A percentile compares a stretch with the other conserved stretches of the same genome.
Conservation (phyloP, 345 rosid species). For the Angophora floribunda region DNA sequence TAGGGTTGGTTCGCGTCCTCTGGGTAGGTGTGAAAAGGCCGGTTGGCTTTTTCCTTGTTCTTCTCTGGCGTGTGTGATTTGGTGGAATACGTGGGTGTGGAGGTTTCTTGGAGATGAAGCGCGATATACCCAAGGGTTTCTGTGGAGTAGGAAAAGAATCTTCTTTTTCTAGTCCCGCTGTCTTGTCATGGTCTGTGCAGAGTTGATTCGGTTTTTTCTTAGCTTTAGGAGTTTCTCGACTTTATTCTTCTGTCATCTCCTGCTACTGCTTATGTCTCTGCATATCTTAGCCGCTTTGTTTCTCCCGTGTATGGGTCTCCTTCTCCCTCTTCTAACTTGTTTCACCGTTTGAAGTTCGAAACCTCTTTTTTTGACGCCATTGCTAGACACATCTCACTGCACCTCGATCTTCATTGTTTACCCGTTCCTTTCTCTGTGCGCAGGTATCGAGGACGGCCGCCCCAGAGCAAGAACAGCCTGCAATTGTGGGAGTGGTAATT, state of each 20-base stretch:
- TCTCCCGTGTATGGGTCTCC: neutral
- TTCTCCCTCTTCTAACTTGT: neutral
- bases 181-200: neutral
- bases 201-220: neutral
- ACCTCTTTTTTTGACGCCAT: neutral
- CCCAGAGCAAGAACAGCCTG: neutral
- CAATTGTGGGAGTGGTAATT: neutral
- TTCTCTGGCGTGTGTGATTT: neutral
- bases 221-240: neutral
- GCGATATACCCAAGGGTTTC: neutral
- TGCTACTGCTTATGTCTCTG: neutral
- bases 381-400: neutral
- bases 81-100: neutral
- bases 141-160: neutral
- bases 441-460: neutral
- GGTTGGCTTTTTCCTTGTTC: neutral
- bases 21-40: neutral
- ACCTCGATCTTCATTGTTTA: neutral
- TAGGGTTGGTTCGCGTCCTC: neutral
- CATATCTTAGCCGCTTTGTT: neutral
- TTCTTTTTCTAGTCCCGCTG: neutral
- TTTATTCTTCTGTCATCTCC: neutral
- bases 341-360: neutral
- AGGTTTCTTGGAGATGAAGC: neutral
- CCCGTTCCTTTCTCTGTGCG: neutral